A percentile compares a stretch with the other conserved stretches of the same genome.
phyloP scores from a whole-genome alignment of 2,329 filamentous ascomycete species.

The Ceratocystis huliohia region DNA sequence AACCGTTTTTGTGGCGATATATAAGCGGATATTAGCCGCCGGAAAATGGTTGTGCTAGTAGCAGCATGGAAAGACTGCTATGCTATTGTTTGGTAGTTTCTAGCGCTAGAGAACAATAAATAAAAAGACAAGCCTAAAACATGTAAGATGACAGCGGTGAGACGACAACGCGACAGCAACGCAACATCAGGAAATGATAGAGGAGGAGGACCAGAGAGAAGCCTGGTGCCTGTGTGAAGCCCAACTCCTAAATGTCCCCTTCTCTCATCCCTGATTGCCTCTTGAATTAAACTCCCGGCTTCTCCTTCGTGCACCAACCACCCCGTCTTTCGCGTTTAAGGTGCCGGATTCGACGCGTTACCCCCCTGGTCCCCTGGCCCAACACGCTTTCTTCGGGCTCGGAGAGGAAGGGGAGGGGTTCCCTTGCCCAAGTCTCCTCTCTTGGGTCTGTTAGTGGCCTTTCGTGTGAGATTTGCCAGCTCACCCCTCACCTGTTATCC shows the following conservation, averaged over 20 bases:
- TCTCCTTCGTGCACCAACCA: slow-evolving; percentile 6
- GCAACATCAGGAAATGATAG: neutral
- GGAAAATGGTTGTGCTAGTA: neutral
- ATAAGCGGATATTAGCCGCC: neutral
- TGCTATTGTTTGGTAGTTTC: neutral
- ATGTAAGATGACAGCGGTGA: neutral
- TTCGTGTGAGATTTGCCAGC: neutral
- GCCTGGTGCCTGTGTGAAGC: neutral
- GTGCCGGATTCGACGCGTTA: neutral
- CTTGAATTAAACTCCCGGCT: neutral
- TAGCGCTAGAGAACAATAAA: neutral
- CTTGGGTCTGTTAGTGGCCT: neutral
- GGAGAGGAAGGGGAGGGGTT: neutral
- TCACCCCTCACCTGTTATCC: neutral
- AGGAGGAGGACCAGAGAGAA: neutral
- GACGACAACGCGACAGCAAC: neutral
- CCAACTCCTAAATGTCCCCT: neutral
- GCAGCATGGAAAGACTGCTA: too few relatives aligned
- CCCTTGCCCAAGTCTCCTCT: neutral
- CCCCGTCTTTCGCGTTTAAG: neutral
- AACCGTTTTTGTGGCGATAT: neutral
- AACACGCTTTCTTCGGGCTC: neutral
- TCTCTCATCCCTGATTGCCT: neutral
- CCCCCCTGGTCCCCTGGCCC: neutral
- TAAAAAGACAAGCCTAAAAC: neutral